Evolutionary conservation across 2,329 filamentous ascomycete genomes (phyloP).

Genomic region (Stagonosporopsis vannaccii): DNA sequence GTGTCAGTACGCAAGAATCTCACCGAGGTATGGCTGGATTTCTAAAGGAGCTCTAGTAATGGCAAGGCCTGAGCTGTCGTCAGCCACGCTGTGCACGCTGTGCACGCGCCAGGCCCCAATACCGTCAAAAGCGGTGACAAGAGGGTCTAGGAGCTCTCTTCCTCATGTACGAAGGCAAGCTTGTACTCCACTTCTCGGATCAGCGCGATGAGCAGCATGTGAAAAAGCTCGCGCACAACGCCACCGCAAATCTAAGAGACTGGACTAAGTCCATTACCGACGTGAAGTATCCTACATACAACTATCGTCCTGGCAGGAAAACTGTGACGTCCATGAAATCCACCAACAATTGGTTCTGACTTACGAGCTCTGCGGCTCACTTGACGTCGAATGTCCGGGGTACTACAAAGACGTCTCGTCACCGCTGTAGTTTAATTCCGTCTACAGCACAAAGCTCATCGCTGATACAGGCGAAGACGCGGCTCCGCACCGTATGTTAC

Average conservation of each 20-base stretch:
- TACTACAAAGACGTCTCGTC: slow-evolving; percentile 8
- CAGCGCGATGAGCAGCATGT: slow-evolving; percentile 11
- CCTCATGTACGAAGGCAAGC: slow-evolving; percentile 7
- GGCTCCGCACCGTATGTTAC: neutral
- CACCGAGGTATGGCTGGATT: slow-evolving; percentile 38
- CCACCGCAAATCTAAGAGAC: slow-evolving; percentile 2
- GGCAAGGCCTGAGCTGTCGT: slow-evolving; percentile 8
- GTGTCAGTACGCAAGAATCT: slow-evolving; percentile 55
- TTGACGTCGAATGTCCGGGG: neutral
- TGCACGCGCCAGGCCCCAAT: slow-evolving; percentile 47
- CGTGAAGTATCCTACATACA: slow-evolving; percentile 7
- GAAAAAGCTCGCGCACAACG: slow-evolving; percentile 7
- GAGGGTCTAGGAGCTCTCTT: slow-evolving; percentile 49
- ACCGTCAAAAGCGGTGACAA: slow-evolving; percentile 7
- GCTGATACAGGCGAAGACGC: slow-evolving; percentile 8
- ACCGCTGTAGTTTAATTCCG: slow-evolving; percentile 1
- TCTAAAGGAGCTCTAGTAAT: slow-evolving; percentile 6
- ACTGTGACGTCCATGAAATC: slow-evolving; percentile 20
- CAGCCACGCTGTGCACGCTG: slow-evolving; percentile 25
- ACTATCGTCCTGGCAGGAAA: slow-evolving; percentile 14
- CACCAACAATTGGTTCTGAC: slow-evolving; percentile 8
- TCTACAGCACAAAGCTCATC: neutral
- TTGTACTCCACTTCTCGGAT: slow-evolving; percentile 11
- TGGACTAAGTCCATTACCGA: slow-evolving; percentile 8
- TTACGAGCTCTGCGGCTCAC: slow-evolving; percentile 6